Base-by-base conservation (phyloP, 2,329 filamentous ascomycete genomes). In the Sphaerostilbella broomeana region DNA sequence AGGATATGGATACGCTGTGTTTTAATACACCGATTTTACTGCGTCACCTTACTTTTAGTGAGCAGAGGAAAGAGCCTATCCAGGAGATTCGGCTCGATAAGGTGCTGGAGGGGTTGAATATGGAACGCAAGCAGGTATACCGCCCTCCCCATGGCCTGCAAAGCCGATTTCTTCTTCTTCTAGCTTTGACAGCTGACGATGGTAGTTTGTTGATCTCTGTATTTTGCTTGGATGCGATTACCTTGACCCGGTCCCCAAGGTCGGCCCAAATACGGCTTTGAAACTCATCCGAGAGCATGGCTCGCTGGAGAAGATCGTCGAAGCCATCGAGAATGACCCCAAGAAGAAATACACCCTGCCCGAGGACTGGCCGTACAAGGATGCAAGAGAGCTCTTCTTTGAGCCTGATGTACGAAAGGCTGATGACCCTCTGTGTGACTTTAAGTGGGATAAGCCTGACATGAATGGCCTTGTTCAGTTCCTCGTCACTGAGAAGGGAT, bases 1-100 rank as follows among this genome's bases (percentile, higher is more conserved):
- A 98, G 65, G 92, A 98, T 65, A 98, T 98, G 92, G 92, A 98
- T 58, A 98, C 92, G 0, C 69, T 98, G 40, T 97, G 90, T 56
- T 98, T 98, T 63, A 81, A 95, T 55, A 75, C 89, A 36, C 92
- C 92, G 0, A 89, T 98, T 43, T 68, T 98, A 32, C 68, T 98
- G 48, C 77, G 92, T 35, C 89, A 98, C 64, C 75, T 98, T 47
- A 98, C 92, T 2, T 97, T 95, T 62, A 94, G 87, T 58, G 92
- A 98, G 69, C 88, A 95, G 68, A 77, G 90, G 48, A 98, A 98
- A 65, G 89, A 97, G 60, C 92, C 92, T 0, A 95, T 98, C 51
- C 89, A 94, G 55, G 92, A 98, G 62, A 94, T 98, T 35, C 81
- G 86, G 54, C 67, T 97, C 12, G 81, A 87, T 53, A 88, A 84